Base-by-base conservation (phyloP, 2,329 filamentous ascomycete genomes). In the Sphaerulina vaccinii region DNA sequence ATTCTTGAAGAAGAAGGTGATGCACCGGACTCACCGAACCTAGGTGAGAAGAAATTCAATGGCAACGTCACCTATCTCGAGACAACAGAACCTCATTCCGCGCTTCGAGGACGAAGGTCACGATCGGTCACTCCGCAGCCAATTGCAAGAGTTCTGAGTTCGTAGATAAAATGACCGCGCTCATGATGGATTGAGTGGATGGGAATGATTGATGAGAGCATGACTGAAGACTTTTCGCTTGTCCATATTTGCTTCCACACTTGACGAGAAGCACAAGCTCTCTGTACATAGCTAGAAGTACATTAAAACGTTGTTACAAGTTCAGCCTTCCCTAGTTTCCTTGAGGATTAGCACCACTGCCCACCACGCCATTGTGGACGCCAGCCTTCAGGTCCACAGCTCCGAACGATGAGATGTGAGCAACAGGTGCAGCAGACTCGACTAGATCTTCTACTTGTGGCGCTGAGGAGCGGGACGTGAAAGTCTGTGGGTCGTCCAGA, bases 121-220 rank as follows among this genome's bases (percentile, higher is more conserved):
- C 36, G 48, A 38, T 54, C 52, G 8, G 38, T 45, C 21, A 46
- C 55, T 22, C 51, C 42, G 3, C 36, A 40, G 16, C 43, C 43
- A 10, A 50, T 54, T 10, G 43, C 44, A 10, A 54, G 55, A 41
- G 44, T 57, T 13, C 13, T 54, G 51, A 54, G 51, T 33, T 52
- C 51, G 27, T 52, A 38, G 32, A 39, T 13, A 9, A 5, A 9
- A n/a, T n/a, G n/a, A n/a, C n/a, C n/a, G n/a, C n/a, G n/a, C n/a
- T n/a, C n/a, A n/a, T n/a, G n/a, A n/a, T n/a, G n/a, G n/a, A n/a
- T n/a, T n/a, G n/a, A n/a, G n/a, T n/a, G n/a, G n/a, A n/a, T n/a
- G n/a, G n/a, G n/a, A n/a, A n/a, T n/a, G n/a, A n/a, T n/a, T n/a
- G n/a, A n/a, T n/a, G n/a, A n/a, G n/a, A n/a, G n/a, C n/a, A n/a